phyloP scores from a whole-genome alignment of 345 rosid species.

The Eucalyptus grandis region DNA sequence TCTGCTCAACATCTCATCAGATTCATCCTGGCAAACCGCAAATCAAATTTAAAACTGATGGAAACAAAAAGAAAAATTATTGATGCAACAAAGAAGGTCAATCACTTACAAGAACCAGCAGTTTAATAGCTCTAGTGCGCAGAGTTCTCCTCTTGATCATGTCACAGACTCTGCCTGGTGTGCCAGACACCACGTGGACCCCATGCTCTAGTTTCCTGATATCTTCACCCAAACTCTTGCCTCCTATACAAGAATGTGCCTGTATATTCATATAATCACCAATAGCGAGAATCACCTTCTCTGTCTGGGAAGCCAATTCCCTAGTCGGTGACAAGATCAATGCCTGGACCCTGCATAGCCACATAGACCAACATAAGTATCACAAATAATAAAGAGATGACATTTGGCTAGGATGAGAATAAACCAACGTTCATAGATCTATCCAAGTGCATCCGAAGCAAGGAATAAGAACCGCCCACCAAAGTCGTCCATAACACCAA shows the following conservation, averaged over 20 bases:
- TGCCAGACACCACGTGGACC: slow-evolving; percentile 84
- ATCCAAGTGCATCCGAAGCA: neutral
- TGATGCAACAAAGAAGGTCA: neutral
- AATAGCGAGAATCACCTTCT: slow-evolving; percentile 67
- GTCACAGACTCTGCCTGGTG: slow-evolving; percentile 97
- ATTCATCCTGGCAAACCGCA: slow-evolving; percentile 45
- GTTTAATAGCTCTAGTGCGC: slow-evolving; percentile 62
- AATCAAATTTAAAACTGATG: neutral
- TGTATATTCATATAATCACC: slow-evolving; percentile 66
- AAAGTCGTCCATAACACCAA: neutral
- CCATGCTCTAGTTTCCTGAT: slow-evolving; percentile 66
- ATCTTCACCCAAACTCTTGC: slow-evolving; percentile 97
- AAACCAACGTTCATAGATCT: neutral
- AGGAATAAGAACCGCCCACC: neutral
- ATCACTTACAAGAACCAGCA: slow-evolving; percentile 21
- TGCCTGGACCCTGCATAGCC: slow-evolving; percentile 69
- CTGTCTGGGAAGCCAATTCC: slow-evolving; percentile 89
- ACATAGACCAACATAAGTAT: neutral
- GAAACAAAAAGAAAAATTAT: neutral
- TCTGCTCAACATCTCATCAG: slow-evolving; percentile 99
- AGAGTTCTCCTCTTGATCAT: slow-evolving; percentile 97
- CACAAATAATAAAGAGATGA: neutral
- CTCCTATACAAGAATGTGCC: slow-evolving; percentile 87
- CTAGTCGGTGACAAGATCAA: slow-evolving; percentile 92
- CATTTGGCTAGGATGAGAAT: neutral